Conservation (phyloP, 495 filamentous ascomycete species). For the Schizothecium vesticola region DNA sequence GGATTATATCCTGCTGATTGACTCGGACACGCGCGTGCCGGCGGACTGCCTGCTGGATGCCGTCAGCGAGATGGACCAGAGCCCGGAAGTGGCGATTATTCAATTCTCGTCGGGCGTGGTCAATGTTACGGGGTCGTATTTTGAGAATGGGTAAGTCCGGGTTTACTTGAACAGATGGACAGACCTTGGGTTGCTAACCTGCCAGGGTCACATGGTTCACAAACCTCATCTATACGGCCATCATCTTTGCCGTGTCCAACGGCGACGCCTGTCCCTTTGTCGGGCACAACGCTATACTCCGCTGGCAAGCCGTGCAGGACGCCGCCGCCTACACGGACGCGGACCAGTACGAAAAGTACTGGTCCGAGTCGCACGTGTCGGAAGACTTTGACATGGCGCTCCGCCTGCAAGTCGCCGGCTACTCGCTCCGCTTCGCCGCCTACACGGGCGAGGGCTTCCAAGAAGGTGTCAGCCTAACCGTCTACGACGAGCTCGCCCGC, state of each 20-base stretch:
- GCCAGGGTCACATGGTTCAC: conserved; percentile 64
- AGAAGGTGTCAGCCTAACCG: conserved; percentile 68
- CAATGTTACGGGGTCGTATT: conserved; percentile 58
- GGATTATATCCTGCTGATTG: conserved; percentile 63
- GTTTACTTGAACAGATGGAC: too few relatives aligned
- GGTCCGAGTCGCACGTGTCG: conserved; percentile 68
- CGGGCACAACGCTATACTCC: conserved; percentile 64
- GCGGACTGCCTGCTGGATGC: conserved; percentile 62
- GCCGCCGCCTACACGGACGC: conserved; percentile 42
- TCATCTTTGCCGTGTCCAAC: conserved; percentile 59
- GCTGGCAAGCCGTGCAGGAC: conserved; percentile 64
- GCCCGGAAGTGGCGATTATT: conserved; percentile 63
- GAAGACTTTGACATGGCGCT: conserved; percentile 75
- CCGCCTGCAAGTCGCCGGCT: conserved; percentile 58
- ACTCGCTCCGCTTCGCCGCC: conserved; percentile 56
- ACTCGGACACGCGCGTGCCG: conserved; percentile 65
- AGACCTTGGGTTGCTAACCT: background rate
- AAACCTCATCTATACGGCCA: conserved; percentile 65
- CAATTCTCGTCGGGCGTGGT: conserved; percentile 67
- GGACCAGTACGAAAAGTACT: conserved; percentile 57
- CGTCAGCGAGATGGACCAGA: conserved; percentile 65
- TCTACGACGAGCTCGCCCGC: conserved; percentile 67
- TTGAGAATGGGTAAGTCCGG: conserved; percentile 48
- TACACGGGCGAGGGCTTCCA: conserved; percentile 64
- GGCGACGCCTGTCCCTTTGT: conserved; percentile 67